Conservation (phyloP, 345 rosid genomes). For the Bretschneidera sinensis region DNA sequence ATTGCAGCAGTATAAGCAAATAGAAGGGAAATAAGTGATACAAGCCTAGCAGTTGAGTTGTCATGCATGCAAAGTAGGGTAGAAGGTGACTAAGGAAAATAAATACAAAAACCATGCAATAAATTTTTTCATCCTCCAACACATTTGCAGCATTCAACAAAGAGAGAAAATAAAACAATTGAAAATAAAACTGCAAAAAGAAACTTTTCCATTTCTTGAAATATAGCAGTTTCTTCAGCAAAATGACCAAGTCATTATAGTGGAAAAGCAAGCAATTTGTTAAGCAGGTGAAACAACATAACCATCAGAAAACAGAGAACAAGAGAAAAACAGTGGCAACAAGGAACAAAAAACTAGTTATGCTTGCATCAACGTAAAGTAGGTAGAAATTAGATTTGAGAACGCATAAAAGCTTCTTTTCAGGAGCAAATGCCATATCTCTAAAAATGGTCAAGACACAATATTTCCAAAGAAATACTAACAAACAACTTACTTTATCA, state of each 20-base stretch:
- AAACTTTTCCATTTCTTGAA: too few species aligned
- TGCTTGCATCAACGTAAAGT: neutral
- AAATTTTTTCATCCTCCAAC: neutral
- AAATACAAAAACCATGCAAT: neutral
- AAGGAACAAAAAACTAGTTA: neutral
- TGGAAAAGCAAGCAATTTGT: neutral
- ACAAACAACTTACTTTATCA: slow-evolving; percentile 54
- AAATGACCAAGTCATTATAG: neutral
- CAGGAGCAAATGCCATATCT: neutral
- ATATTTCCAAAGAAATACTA: too few species aligned
- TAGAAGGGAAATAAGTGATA: neutral
- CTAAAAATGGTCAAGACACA: too few species aligned
- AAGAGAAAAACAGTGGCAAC: neutral
- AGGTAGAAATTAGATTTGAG: neutral
- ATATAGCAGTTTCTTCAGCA: neutral
- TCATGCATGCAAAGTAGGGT: neutral
- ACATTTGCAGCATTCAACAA: neutral
- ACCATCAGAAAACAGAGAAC: neutral
- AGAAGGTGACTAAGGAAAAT: neutral
- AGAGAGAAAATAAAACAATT: too few species aligned
- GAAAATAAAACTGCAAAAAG: neutral
- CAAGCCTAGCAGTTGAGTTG: neutral
- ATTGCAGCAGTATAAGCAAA: neutral
- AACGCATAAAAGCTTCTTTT: too few species aligned
- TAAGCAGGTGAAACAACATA: neutral